A percentile compares a stretch with the other conserved stretches of the same genome.
Evolutionary conservation across 2,329 filamentous ascomycete species (phyloP).

Genomic region (Clarireedia hainanense): DNA sequence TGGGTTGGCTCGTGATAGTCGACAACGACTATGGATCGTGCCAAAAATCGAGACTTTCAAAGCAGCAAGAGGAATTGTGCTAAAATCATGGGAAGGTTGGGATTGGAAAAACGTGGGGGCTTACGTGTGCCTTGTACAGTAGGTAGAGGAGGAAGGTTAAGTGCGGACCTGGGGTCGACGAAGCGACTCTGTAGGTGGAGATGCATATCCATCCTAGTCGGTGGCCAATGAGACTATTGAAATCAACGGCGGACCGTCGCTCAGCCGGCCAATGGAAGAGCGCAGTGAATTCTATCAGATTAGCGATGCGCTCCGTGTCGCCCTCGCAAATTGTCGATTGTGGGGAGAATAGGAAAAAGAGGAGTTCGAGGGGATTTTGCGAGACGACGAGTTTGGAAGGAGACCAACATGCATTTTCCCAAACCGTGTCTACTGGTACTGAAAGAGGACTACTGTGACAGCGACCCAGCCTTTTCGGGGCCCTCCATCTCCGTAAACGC

Average conservation of each 20-base stretch:
- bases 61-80: neutral
- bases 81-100: neutral
- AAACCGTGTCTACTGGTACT: neutral
- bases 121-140: neutral
- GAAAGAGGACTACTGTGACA: neutral
- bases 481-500: too few species aligned
- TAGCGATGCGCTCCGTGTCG: slow-evolving; percentile 18
- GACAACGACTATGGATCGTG: neutral
- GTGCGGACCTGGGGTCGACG: neutral
- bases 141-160: too few species aligned
- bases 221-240: neutral
- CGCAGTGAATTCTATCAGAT: slow-evolving; percentile 15
- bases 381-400: slow-evolving; percentile 12
- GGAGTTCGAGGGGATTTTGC: neutral
- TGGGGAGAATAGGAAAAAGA: neutral
- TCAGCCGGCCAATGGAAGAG: neutral
- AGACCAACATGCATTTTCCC: neutral
- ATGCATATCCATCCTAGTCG: neutral
- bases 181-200: neutral
- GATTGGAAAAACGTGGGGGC: neutral
- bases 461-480: neutral
- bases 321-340: slow-evolving; percentile 18
- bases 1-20: neutral
- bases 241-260: neutral
- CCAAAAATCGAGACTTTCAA: neutral